Percentiles rank a stretch among this genome's conserved stretches.
phyloP scores from a whole-genome alignment of 2,329 filamentous ascomycete genomes.

The Neocucurbitaria cava region DNA sequence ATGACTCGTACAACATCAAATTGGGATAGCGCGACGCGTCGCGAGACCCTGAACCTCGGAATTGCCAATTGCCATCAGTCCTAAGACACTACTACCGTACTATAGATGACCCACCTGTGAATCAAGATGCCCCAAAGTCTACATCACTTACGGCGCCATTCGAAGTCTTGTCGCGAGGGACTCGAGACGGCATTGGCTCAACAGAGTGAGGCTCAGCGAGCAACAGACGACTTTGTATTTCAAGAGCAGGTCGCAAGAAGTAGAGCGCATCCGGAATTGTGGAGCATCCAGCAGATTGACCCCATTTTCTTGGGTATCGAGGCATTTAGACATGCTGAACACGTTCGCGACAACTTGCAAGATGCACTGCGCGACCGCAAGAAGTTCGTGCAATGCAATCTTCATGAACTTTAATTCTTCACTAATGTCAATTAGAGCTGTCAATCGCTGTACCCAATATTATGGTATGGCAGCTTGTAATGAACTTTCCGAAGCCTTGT shows the following conservation, averaged over 20 bases:
- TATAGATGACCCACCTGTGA: neutral
- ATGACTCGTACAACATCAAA: neutral
- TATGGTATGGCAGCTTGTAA: neutral
- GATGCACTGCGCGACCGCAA: too few relatives aligned
- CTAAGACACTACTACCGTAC: neutral
- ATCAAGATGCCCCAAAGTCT: too few relatives aligned
- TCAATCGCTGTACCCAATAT: neutral
- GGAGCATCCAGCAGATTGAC: too few relatives aligned
- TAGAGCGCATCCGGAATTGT: neutral
- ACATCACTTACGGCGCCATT: neutral
- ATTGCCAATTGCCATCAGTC: too few relatives aligned
- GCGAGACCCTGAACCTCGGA: neutral
- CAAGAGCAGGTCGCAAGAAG: neutral
- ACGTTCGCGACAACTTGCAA: too few relatives aligned
- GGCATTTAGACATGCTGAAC: too few relatives aligned
- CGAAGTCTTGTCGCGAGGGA: neutral
- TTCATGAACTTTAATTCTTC: too few relatives aligned
- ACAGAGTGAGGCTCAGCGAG: neutral
- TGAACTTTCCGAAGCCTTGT: neutral
- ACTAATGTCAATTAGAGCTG: too few relatives aligned
- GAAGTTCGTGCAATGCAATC: too few relatives aligned
- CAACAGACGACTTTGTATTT: neutral
- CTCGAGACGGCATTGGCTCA: neutral
- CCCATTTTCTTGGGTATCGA: too few relatives aligned
- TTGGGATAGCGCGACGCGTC: neutral